These are phyloP conservation scores for Sphagnum tenellum DNA, from an alignment of 225 moss, liverwort and hornwort species.

Conservation along the genomic window DNA sequence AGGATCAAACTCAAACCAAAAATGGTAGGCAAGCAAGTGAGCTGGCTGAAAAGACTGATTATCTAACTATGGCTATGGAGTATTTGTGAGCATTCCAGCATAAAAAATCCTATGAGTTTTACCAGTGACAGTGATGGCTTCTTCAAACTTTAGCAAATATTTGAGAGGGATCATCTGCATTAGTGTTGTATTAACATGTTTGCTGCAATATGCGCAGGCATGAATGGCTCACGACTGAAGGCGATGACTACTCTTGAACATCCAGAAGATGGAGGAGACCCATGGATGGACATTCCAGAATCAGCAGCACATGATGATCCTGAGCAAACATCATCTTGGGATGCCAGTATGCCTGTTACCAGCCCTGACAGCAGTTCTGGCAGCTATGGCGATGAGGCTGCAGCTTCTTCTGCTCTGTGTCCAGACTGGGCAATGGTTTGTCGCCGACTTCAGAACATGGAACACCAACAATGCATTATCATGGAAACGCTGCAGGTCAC, in stretches of 20 bases:
- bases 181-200: too few species aligned
- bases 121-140: too few species aligned
- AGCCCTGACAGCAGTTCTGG: conserved; percentile 38
- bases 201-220: background rate
- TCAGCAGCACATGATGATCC: conserved; percentile 18
- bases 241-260: conserved; percentile 2
- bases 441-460: conserved; percentile 24
- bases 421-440: conserved; percentile 26
- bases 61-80: too few species aligned
- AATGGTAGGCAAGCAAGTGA: background rate
- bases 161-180: too few species aligned
- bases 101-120: too few species aligned
- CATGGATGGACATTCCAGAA: conserved; percentile 23
- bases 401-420: conserved; percentile 3
- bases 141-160: too few species aligned
- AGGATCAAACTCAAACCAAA: conserved; percentile 5
- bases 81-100: too few species aligned
- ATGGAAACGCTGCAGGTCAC: conserved; percentile 40
- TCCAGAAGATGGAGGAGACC: conserved; percentile 11
- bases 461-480: conserved; percentile 38
- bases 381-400: conserved; percentile 25
- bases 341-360: conserved; percentile 23
- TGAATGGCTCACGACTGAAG: conserved; percentile 13
- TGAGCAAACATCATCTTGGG: conserved; percentile 17
- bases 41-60: too few species aligned